A percentile compares a stretch with the other conserved stretches of the same genome.
Evolutionary conservation across 441 rosid species (phyloP).

Genomic region (Syzygium syzygioides): DNA sequence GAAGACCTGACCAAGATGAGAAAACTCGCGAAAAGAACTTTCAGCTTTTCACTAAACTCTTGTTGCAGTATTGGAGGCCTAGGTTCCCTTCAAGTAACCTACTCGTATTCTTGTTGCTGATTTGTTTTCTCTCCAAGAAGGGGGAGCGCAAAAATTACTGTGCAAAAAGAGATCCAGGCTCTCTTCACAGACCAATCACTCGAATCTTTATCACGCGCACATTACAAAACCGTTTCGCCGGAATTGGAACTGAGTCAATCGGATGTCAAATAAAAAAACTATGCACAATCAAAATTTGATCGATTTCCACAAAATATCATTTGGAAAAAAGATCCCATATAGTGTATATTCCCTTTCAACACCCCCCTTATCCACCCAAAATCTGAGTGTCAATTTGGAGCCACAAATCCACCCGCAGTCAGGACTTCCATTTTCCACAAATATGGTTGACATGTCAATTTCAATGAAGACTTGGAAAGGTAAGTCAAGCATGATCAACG

Average conservation of each 20-base stretch:
- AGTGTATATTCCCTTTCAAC: neutral
- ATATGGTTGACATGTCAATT: neutral
- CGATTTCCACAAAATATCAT: neutral
- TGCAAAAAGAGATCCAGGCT: neutral
- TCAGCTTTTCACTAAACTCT: neutral
- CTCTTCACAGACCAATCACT: neutral
- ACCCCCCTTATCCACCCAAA: neutral
- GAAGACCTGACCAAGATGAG: neutral
- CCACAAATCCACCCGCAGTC: neutral
- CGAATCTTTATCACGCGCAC: neutral
- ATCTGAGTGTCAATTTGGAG: neutral
- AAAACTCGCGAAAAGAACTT: too few relatives aligned
- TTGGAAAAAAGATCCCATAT: neutral
- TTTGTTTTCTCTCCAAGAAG: neutral
- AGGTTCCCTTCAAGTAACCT: neutral
- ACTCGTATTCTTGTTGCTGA: neutral
- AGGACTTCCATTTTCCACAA: neutral
- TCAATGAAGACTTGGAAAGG: neutral
- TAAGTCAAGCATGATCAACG: rapidly evolving
- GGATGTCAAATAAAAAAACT: neutral
- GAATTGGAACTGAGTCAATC: neutral
- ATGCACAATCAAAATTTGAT: neutral
- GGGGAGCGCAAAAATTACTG: neutral
- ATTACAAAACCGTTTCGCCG: neutral
- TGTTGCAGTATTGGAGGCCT: neutral